A percentile compares a stretch with the other conserved stretches of the same genome.
Evolutionary conservation across 768 basidiomycete genomes (phyloP).

Genomic region (Mycena vitilis): DNA sequence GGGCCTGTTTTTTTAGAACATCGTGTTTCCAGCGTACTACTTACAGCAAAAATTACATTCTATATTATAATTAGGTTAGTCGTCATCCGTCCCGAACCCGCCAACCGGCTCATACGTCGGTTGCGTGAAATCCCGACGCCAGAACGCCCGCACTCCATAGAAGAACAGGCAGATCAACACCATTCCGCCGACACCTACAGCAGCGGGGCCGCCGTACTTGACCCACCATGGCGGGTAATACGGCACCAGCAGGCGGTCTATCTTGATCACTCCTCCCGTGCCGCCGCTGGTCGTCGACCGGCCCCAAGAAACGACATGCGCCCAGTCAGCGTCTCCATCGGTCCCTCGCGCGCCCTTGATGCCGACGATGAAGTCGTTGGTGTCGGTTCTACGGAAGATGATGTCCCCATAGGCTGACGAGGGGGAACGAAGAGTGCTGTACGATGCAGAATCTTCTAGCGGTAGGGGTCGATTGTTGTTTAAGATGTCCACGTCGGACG

Average conservation of each 20-base stretch:
- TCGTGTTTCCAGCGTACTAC: background rate
- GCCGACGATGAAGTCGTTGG: slow-evolving; percentile 67
- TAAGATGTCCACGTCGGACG: slow-evolving; percentile 45
- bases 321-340: slow-evolving; percentile 71
- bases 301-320: slow-evolving; percentile 77
- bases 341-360: slow-evolving; percentile 81
- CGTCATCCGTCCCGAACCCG: slow-evolving; percentile 71
- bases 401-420: slow-evolving; percentile 82
- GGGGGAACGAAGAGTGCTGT: slow-evolving; percentile 80
- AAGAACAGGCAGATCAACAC: slow-evolving; percentile 76
- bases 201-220: slow-evolving; percentile 76
- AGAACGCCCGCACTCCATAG: slow-evolving; percentile 75
- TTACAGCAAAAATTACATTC: slow-evolving; percentile 30
- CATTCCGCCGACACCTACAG: slow-evolving; percentile 69
- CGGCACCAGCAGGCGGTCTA: slow-evolving; percentile 86
- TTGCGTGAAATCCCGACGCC: slow-evolving; percentile 81
- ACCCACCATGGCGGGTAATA: slow-evolving; percentile 91
- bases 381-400: slow-evolving; percentile 70
- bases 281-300: slow-evolving; percentile 78
- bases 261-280: slow-evolving; percentile 89
- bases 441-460: slow-evolving; percentile 77
- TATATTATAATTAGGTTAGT: slow-evolving; percentile 36
- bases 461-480: slow-evolving; percentile 80
- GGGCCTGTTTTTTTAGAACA: background rate
- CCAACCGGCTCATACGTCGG: slow-evolving; percentile 93